A percentile compares a stretch with the other conserved stretches of the same genome.
These are phyloP conservation scores for Saccharomycopsis hybrid DNA, from an alignment of 1,139 yeast species.

Conservation along the genomic window DNA sequence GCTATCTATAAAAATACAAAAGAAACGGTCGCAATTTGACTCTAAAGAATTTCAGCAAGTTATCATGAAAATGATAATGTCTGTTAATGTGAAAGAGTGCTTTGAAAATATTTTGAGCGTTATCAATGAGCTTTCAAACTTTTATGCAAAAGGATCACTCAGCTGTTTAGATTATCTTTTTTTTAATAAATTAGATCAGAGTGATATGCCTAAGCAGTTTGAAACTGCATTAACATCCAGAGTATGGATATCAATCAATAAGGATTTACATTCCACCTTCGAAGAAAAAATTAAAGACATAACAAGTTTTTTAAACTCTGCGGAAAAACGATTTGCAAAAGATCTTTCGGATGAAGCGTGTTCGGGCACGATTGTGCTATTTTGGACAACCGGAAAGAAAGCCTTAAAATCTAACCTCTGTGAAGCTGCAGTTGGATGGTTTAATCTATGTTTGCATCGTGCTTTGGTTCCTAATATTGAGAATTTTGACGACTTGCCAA, in stretches of 20 bases:
- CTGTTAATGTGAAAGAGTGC: not conserved
- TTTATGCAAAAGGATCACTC: too few relatives aligned
- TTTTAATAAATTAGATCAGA: too few relatives aligned
- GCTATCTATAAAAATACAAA: too few relatives aligned
- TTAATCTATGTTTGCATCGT: not conserved
- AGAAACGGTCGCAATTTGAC: too few relatives aligned
- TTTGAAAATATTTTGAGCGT: not conserved
- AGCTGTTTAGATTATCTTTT: too few relatives aligned
- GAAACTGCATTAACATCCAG: too few relatives aligned
- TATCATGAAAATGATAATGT: not conserved
- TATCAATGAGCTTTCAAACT: not conserved
- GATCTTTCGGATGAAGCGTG: not conserved
- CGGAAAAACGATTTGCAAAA: too few relatives aligned
- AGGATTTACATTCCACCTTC: too few relatives aligned
- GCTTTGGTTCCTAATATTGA: not conserved
- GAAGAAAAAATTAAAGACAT: too few relatives aligned
- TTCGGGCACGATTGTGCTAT: not conserved
- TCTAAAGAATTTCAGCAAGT: not conserved
- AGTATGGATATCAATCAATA: too few relatives aligned
- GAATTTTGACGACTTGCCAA: not conserved
- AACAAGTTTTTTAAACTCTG: too few relatives aligned
- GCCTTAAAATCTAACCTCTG: not conserved
- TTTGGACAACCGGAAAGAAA: slow-evolving; percentile 2
- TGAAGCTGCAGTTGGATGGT: not conserved
- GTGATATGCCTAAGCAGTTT: too few relatives aligned